Base-by-base conservation (phyloP, 495 filamentous ascomycete species). In the Platismatia glauca region DNA sequence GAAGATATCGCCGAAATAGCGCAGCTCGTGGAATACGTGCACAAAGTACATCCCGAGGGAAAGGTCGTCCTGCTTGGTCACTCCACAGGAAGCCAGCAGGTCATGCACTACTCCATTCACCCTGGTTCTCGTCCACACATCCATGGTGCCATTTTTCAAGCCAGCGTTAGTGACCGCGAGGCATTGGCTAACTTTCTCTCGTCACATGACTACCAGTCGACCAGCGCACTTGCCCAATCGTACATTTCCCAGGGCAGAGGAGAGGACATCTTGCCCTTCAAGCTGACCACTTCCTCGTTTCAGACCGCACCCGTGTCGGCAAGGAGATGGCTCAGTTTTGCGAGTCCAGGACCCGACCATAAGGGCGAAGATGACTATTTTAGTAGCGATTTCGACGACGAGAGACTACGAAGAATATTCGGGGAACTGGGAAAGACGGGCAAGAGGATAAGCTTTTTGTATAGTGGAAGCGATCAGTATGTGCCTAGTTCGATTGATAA, bases 51-150 rank as follows among this genome's bases (percentile, higher is more conserved):
- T 7, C 68, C 71, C 0, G 50, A 58, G 0, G 71, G 76, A 15
- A 89, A 86, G 69, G 76, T 96, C n/a, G 86, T 93, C 12, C 71
- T 97, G 15, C 84, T 98, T 81, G 94, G 94, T 13, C 90, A 95
- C 66, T 91, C 87, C 3, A 90, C 87, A 0, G 94, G 94, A 3
- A 90, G 88, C 64, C 94, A 96, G 76, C 91, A 95, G 69, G 84
- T 89, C 38, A 80, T 97, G 72, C 83, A 89, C 61, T 95, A 94
- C 73, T 89, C n/a, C 64, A 73, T 57, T 18, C 63, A 76, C 74
- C 57, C 76, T 74, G n/a, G 50, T 53, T 53, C 7, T 0, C 43
- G 44, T 11, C 78, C 78, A 3, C 66, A 65, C 1, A 78, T 97
- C 31, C 84, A 95, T 59, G 93, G 90, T 53, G 86, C 84, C 39